Evolutionary conservation across 1,284 basidiomycete genomes (phyloP), one percentile per base, ranked within the genome.

Genomic region (Sporisorium sorghi): DNA sequence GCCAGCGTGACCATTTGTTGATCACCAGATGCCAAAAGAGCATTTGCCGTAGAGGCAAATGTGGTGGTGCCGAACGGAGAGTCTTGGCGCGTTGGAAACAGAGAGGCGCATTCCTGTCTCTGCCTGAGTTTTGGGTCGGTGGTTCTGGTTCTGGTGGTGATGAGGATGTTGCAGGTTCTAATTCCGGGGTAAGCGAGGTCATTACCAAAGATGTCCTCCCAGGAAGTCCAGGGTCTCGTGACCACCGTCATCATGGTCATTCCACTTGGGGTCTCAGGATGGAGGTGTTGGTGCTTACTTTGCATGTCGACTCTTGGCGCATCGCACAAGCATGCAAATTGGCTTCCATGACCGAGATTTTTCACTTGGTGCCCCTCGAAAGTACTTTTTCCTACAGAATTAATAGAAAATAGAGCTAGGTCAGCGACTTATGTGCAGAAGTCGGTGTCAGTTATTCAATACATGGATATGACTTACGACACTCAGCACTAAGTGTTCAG

Each of bases 131-230:
- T 3, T n/a, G n/a, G n/a, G n/a, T n/a, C n/a, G n/a, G n/a, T n/a
- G n/a, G n/a, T n/a, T n/a, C n/a, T n/a, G n/a, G n/a, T n/a, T n/a
- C n/a, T n/a, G n/a, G n/a, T n/a, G n/a, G 14, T 19, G 46, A 3
- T 30, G 9, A 19, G 8, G 21, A 26, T 8, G 14, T 10, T 24
- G 1, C 4, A 30, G 24, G 28, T 47, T 47, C 28, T 28, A 30
- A 47, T 47, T 47, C 46, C 46, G 46, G 46, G 46, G 46, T 46
- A 46, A 47, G 46, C 46, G 44, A 28, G 28, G 6, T 40, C 37
- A 9, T 40, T 15, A 40, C 37, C 37, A 40, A 40, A 40, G 37
- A 40, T 19, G 37, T 19, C 37, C 9, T 1, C 15, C 35, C n/a
- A n/a, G n/a, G n/a, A 17, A 8, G 15, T 14, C 15, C 44, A 46